Evolutionary conservation across 2,329 filamentous ascomycete genomes (phyloP).

Genomic region (Botrytis aclada): DNA sequence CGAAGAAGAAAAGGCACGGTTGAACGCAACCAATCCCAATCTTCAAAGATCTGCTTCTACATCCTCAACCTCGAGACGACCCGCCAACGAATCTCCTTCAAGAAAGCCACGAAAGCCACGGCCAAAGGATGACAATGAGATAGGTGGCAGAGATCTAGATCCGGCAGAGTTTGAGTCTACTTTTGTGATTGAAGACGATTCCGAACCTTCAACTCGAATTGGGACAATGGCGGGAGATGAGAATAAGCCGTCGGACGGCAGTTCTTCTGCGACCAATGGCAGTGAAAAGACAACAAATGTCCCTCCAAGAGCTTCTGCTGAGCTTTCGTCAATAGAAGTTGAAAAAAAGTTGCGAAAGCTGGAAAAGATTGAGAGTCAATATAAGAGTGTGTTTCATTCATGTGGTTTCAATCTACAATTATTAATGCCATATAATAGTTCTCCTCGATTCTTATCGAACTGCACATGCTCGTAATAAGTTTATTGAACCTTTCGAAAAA

Average conservation of each 20-base stretch:
- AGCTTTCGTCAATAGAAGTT: slow-evolving; percentile 69
- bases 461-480: slow-evolving; percentile 79
- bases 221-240: slow-evolving; percentile 44
- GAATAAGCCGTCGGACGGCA: slow-evolving; percentile 22
- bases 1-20: slow-evolving; percentile 82
- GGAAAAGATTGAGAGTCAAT: slow-evolving; percentile 85
- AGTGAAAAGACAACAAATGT: slow-evolving; percentile 30
- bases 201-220: slow-evolving; percentile 60
- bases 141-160: slow-evolving; percentile 53
- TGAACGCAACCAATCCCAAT: slow-evolving; percentile 43
- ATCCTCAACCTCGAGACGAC: slow-evolving; percentile 28
- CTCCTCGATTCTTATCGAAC: slow-evolving; percentile 87
- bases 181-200: slow-evolving; percentile 82
- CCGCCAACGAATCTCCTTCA: slow-evolving; percentile 33
- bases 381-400: slow-evolving; percentile 60
- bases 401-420: background rate
- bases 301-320: slow-evolving; percentile 23
- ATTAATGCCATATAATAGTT: slow-evolving; percentile 50
- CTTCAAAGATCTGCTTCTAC: slow-evolving; percentile 44
- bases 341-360: slow-evolving; percentile 74
- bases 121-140: slow-evolving; percentile 34
- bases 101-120: slow-evolving; percentile 30
- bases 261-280: slow-evolving; percentile 33
- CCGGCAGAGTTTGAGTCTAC: slow-evolving; percentile 84
- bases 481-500: slow-evolving; percentile 91